phyloP scores from a whole-genome alignment of 257 asterid species.

The Knoxia roxburghii region DNA sequence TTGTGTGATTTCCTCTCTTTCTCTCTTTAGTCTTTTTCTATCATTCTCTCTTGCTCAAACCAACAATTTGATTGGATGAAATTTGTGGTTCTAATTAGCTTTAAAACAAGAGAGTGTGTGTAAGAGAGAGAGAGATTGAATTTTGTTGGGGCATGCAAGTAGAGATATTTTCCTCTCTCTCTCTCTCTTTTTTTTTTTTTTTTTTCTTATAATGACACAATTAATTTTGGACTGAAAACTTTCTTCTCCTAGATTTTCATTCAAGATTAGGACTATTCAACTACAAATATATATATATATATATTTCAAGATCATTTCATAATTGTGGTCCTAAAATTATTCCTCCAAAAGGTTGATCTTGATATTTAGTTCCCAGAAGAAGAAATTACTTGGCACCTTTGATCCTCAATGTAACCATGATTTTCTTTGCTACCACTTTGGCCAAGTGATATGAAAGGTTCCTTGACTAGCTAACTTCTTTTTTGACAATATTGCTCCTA shows the following conservation, averaged over 20 bases:
- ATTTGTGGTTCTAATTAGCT: conserved; percentile 28
- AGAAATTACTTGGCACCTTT: conserved; percentile 21
- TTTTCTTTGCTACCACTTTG: conserved; percentile 8
- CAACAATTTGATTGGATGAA: conserved; percentile 20
- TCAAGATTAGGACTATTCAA: conserved; percentile 44
- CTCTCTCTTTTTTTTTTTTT: too few relatives aligned
- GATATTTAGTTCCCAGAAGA: conserved; percentile 16
- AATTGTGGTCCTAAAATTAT: conserved; percentile 52
- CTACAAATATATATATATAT: conserved; percentile 26
- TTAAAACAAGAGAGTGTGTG: conserved; percentile 7
- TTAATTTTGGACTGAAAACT: conserved; percentile 28
- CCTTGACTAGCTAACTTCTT: conserved; percentile 12
- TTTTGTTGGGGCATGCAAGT: conserved; percentile 24
- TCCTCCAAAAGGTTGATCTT: conserved; percentile 11
- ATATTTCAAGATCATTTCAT: conserved; percentile 31
- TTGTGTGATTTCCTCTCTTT: not conserved
- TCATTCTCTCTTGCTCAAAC: not conserved
- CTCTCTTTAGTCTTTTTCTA: not conserved
- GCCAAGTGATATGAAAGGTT: not conserved
- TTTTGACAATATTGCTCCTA: conserved; percentile 2
- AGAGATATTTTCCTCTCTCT: conserved; percentile 28
- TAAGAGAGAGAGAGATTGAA: conserved; percentile 11
- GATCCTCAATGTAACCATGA: conserved; percentile 22
- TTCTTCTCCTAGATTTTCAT: conserved; percentile 24
- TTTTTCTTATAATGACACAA: conserved; percentile 20